Conservation (phyloP, 140 eudicot genomes). For the Flaveria floridana region DNA sequence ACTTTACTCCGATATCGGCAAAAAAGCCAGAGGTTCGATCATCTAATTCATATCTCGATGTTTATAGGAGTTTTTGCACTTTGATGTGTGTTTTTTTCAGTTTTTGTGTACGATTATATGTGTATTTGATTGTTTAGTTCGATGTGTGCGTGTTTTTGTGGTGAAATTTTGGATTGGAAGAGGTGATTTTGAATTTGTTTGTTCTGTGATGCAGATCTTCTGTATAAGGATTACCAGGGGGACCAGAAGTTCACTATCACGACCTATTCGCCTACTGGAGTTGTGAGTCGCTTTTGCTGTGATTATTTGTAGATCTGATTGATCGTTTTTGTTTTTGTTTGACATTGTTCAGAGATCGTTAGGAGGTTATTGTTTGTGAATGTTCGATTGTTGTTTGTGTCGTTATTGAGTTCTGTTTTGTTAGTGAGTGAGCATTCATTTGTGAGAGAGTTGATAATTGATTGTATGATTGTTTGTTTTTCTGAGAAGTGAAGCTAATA, state of each 20-base stretch:
- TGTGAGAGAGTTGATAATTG: conserved; percentile 1
- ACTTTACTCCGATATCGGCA: conserved; percentile 82
- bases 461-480: not conserved
- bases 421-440: not conserved
- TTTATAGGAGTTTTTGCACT: not conserved
- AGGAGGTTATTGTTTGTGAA: conserved; percentile 25
- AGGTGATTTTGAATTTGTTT: conserved; percentile 19
- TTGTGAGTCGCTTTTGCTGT: conserved; percentile 44
- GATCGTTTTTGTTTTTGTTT: conserved; percentile 7
- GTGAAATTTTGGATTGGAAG: not conserved
- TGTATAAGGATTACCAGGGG: conserved; percentile 73
- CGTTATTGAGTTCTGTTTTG: conserved; percentile 7
- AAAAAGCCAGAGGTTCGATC: conserved; percentile 60
- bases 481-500: not conserved
- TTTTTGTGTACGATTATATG: not conserved
- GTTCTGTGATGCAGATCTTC: conserved; percentile 54
- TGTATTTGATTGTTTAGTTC: not conserved
- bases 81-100: not conserved
- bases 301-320: conserved; percentile 14
- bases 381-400: conserved; percentile 6
- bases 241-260: conserved; percentile 89
- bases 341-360: conserved; percentile 1
- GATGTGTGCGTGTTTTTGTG: not conserved
- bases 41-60: not conserved
- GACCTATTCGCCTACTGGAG: conserved; percentile 71